These are phyloP conservation scores for Syncephalastrum sp. DNA, from an alignment of 371 early-diverging fungal genomes.

Conservation along the genomic window DNA sequence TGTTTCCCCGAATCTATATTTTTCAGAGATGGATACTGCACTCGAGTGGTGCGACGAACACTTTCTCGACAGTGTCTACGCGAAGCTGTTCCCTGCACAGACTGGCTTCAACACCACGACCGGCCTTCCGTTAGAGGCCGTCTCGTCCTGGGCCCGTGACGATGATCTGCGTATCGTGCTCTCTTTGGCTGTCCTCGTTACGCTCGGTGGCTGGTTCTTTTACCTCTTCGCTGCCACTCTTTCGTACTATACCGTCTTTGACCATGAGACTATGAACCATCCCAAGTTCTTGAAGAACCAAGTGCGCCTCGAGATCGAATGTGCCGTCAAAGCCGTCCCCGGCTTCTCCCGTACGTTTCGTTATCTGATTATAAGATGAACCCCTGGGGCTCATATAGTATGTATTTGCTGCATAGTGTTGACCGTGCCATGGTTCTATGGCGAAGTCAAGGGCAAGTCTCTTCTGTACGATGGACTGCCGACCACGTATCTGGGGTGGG, in stretches of 20 bases:
- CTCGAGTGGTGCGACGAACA: slow-evolving; percentile 64
- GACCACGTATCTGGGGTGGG: slow-evolving; percentile 41
- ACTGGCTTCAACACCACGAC: slow-evolving; percentile 11
- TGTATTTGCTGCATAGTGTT: slow-evolving; percentile 37
- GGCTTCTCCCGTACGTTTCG: slow-evolving; percentile 58
- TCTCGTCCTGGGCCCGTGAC: slow-evolving; percentile 53
- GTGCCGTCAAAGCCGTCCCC: slow-evolving; percentile 78
- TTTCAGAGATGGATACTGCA: slow-evolving; percentile 66
- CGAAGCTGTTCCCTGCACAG: slow-evolving; percentile 36
- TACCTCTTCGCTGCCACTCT: slow-evolving; percentile 77
- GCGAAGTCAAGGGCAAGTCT: slow-evolving; percentile 87
- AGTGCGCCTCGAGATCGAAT: slow-evolving; percentile 79
- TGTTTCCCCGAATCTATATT: no score
- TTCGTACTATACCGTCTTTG: slow-evolving; percentile 84
- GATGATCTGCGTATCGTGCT: slow-evolving; percentile 67
- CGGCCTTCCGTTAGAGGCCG: background rate
- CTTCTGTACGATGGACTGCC: slow-evolving; percentile 62
- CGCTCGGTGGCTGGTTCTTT: slow-evolving; percentile 72
- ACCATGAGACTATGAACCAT: slow-evolving; percentile 84
- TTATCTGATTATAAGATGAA: background rate
- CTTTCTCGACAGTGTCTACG: slow-evolving; percentile 58
- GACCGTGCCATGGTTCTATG: slow-evolving; percentile 89
- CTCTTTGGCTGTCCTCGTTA: slow-evolving; percentile 68
- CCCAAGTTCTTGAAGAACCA: slow-evolving; percentile 92
- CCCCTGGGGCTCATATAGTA: background rate